Percentiles rank a stretch among this genome's conserved stretches.
Conservation (phyloP, 2,329 filamentous ascomycete species). For the Zymoseptoria passerinii region DNA sequence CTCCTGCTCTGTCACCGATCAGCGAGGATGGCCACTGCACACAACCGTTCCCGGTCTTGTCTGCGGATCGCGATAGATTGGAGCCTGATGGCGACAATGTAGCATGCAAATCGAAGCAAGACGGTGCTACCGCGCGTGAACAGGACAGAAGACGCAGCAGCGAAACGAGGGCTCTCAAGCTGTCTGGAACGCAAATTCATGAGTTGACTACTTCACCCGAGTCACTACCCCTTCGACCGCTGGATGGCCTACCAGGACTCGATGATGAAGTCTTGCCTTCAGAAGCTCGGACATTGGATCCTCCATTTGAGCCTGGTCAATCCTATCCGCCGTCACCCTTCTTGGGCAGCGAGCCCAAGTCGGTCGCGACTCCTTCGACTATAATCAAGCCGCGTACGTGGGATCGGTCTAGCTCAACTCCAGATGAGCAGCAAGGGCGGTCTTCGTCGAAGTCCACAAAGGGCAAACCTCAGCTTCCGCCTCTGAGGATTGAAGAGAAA, state of each 20-base stretch:
- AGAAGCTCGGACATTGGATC: not conserved
- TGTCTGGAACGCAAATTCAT: conserved; percentile 11
- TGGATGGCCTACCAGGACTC: conserved; percentile 4
- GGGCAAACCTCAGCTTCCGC: conserved; percentile 10
- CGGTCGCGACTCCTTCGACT: conserved; percentile 5
- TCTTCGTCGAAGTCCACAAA: conserved; percentile 10
- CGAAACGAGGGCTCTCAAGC: conserved; percentile 12
- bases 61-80: not conserved
- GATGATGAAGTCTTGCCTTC: not conserved
- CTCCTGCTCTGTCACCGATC: conserved; percentile 12
- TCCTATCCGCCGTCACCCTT: conserved; percentile 1
- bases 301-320: not conserved
- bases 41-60: conserved; percentile 1
- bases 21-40: conserved; percentile 6
- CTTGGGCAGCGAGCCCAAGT: conserved; percentile 1
- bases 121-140: not conserved
- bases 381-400: not conserved
- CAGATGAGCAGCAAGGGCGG: conserved; percentile 7
- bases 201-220: conserved; percentile 16
- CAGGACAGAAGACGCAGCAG: conserved; percentile 10
- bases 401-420: conserved; percentile 7
- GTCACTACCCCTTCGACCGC: conserved; percentile 14
- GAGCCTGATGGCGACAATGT: not conserved
- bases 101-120: not conserved
- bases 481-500: conserved; percentile 22